Evolutionary conservation across 1,139 yeast genomes (phyloP).

Genomic region (Pichia sp.): DNA sequence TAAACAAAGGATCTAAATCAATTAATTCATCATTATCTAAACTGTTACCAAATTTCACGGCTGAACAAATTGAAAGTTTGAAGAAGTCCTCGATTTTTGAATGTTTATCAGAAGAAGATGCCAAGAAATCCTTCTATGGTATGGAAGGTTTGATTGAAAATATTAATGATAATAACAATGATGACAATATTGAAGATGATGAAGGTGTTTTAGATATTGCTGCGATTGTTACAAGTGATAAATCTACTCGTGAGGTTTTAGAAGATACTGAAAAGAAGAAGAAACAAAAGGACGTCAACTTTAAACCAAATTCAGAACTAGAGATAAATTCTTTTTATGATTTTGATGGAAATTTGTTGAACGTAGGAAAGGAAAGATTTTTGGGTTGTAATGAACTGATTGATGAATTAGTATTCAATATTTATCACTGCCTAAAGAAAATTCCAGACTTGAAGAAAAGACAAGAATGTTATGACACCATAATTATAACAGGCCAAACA

Average conservation of each 20-base stretch:
- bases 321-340: constrained; percentile 65
- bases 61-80: constrained; percentile 60
- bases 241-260: constrained; percentile 52
- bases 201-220: constrained; percentile 86
- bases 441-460: constrained; percentile 64
- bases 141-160: constrained; percentile 36
- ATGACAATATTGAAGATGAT: constrained; percentile 34
- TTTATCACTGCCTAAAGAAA: constrained; percentile 43
- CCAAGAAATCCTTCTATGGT: constrained; percentile 52
- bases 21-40: constrained; percentile 48
- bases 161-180: constrained; percentile 22
- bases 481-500: constrained; percentile 73
- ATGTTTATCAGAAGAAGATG: constrained; percentile 58
- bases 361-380: constrained; percentile 82
- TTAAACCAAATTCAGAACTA: constrained; percentile 44
- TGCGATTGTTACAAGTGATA: constrained; percentile 72
- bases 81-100: constrained; percentile 74
- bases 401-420: constrained; percentile 41
- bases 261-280: constrained; percentile 44
- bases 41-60: constrained; percentile 50
- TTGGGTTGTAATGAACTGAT: constrained; percentile 63
- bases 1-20: constrained; percentile 54
- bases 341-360: constrained; percentile 41
- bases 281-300: constrained; percentile 26
- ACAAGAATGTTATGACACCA: constrained; percentile 82